phyloP scores from a whole-genome alignment of 306 rosid genomes.

The Hippophae rhamnoides region DNA sequence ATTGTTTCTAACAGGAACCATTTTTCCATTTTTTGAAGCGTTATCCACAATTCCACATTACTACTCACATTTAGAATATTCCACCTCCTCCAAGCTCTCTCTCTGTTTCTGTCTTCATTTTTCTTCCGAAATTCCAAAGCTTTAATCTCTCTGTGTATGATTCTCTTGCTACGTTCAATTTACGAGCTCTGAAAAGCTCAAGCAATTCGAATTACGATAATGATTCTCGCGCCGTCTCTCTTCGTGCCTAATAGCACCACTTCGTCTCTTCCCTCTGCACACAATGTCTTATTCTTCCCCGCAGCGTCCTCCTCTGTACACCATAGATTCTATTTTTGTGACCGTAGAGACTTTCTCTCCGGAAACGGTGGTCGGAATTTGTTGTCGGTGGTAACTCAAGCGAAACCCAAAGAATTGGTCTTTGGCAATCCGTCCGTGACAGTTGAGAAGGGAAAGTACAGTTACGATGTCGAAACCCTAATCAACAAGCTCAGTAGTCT shows the following conservation, averaged over 20 bases:
- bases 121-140: no score
- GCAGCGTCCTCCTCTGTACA: background rate
- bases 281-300: conserved; percentile 23
- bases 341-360: conserved; percentile 12
- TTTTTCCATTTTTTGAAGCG: no score
- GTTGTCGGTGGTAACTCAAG: conserved; percentile 16
- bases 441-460: conserved; percentile 81
- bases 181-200: conserved; percentile 6
- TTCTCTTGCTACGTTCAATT: no score
- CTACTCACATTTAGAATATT: no score
- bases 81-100: no score
- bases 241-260: conserved; percentile 26
- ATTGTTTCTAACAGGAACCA: no score
- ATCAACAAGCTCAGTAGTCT: conserved; percentile 77
- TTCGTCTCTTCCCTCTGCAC: conserved; percentile 31
- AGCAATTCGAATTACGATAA: conserved; percentile 28
- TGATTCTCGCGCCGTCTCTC: conserved; percentile 48
- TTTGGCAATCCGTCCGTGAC: conserved; percentile 69
- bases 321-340: conserved; percentile 13
- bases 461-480: conserved; percentile 87
- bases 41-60: no score
- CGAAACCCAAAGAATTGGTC: conserved; percentile 53
- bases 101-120: no score
- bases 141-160: no score
- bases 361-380: conserved; percentile 12